Base-by-base conservation (phyloP, 2,329 filamentous ascomycete genomes). In the Fusarium circinatum region DNA sequence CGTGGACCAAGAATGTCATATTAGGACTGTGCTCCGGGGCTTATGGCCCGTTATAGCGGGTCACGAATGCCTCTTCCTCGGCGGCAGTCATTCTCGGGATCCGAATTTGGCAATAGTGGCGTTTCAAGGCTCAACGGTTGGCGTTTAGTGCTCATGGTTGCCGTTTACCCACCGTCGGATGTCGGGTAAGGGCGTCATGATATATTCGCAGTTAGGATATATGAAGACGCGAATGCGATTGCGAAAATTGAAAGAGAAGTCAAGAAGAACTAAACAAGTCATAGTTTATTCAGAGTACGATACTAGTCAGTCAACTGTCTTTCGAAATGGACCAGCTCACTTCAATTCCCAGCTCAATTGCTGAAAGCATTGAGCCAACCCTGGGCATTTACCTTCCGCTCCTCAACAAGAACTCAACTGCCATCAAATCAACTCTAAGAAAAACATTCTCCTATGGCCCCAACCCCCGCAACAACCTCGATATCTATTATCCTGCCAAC, bases 221-320 rank as follows among this genome's bases (percentile, higher is more conserved):
- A 36, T 36, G n/a, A 36, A 36, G 49, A 26, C 30, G 9, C 14
- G 48, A 51, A 20, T 24, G 4, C n/a, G 17, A 24, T 34, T 20
- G 17, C 12, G n/a, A 24, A 11, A 10, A 3, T 2, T 24, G 8
- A 36, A 2, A 26, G 20, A 15, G 4, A 5, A 24, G 17, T 6
- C n/a, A 20, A 15, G 2, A 8, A 20, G 9, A 14, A 15, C 12
- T 5, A 2, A 3, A 20, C 11, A 14, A 52, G 49, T 36, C n/a
- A 36, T 8, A 20, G 2, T 14, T 34, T 20, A 18, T 36, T 20
- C n/a, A 6, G 15, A 20, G 1, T 20, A 8, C 22, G 24, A 20
- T 20, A 13, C 48, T 7, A 34, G 2, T 26, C 5, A 9, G 20
- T 36, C 11, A 28, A 3, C 8, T 4, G 8, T 48, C 41, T n/a